Base-by-base conservation (phyloP, 2,329 filamentous ascomycete species). In the Xylariaceae sp. region DNA sequence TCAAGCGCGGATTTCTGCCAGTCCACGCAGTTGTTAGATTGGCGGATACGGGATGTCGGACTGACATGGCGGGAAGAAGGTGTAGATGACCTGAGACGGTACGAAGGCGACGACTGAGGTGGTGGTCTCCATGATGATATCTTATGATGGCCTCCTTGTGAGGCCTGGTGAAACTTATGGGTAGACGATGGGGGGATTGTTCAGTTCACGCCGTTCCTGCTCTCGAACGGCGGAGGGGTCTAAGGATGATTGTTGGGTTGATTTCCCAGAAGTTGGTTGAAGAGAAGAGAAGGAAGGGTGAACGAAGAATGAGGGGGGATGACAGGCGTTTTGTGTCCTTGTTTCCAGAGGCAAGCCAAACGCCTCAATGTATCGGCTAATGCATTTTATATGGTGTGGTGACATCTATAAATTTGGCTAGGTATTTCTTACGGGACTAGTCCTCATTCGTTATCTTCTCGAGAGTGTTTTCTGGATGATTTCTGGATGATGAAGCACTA, bases 111-210 rank as follows among this genome's bases (percentile, higher is more conserved):
- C 11, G 43, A 49, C 42, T 59, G 58, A 6, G n/a, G 51, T 52
- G 5, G 32, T 30, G 32, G 55, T 47, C 7, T 52, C 50, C 67
- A 68, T 68, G 55, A 35, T 58, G 65, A 63, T 65, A 70, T 68
- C 55, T 40, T 68, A 56, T 42, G 50, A 53, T 56, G 63, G 62
- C 65, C 65, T 70, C 64, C 57, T 57, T 60, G 47, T 60, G 66
- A 67, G 66, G 65, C 65, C 66, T 60, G 64, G 62, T 56, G 58
- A 56, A 58, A 67, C 67, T 59, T 64, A 53, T 47, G 31, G 32
- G 47, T 45, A 62, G 54, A 61, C 43, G 59, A 55, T 58, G 59
- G 46, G 51, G 59, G 50, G 52, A 68, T 68, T 61, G 60, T 63
- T 52, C 55, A 58, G 53, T 51, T 19, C 31, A 50, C 62, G 64